Evolutionary conservation across 2,329 filamentous ascomycete species (phyloP), one percentile per base, ranked within the genome.

Genomic region (Penicillium olsonii): DNA sequence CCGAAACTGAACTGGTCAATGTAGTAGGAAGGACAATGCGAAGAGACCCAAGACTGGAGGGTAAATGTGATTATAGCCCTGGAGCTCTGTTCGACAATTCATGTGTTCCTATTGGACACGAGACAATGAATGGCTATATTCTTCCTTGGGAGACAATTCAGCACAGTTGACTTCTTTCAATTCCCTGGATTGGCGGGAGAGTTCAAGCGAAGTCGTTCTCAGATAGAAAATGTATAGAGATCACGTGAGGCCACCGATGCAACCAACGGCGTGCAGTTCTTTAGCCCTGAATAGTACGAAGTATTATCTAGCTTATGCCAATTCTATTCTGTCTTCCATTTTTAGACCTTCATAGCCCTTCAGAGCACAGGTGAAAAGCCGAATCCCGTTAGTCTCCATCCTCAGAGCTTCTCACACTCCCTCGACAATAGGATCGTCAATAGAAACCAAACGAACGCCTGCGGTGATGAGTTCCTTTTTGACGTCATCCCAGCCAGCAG

Each of bases 401-500:
- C n/a, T 24, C 8, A 24, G 22, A 24, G n/a, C 22, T 24, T 14
- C 50, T 7, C 40, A 34, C 24, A 87, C 72, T 65, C 74, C 75
- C 55, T 67, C 68, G 29, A 90, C 74, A 68, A 87, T 82, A 39
- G 74, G 70, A 6, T 81, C 78, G 31, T 81, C 74, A 52, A 80
- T 70, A 45, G 71, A 75, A 37, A 94, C 78, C 43, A 94, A 74
- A 38, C 65, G 72, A 27, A 92, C 84, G 1, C 87, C 88, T 11
- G 70, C 73, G 34, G 68, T 70, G 52, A 75, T 69, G 54, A 94
- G 75, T 43, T 82, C 81, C 46, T 63, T 62, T 61, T 77, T 80
- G 2, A 76, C 77, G 5, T 72, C 71, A 0, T 75, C 75, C 87
- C 87, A 90, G 27, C 66, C 69, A 17, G 53, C 76, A 7, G 79